A percentile compares a stretch with the other conserved stretches of the same genome.
These are phyloP conservation scores for Rhodotorula sp. DNA, from an alignment of 1,284 basidiomycete genomes.

Conservation along the genomic window DNA sequence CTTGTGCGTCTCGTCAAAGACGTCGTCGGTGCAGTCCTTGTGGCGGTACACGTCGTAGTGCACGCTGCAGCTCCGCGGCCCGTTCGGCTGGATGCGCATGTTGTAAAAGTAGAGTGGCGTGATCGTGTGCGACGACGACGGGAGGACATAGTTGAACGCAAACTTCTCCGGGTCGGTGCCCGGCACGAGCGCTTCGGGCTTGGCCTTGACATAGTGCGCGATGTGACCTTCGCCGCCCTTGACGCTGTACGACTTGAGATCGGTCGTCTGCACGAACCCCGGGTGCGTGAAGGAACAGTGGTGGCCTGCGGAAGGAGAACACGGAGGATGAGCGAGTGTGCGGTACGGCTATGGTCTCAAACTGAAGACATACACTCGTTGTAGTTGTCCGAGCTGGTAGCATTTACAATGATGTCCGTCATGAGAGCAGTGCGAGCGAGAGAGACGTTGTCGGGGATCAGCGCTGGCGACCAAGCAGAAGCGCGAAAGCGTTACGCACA, in stretches of 20 bases:
- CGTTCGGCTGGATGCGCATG: conserved; percentile 5
- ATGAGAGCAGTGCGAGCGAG: too few species aligned
- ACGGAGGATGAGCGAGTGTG: not conserved
- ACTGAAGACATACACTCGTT: not conserved
- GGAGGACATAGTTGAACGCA: conserved; percentile 15
- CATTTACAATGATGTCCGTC: too few species aligned
- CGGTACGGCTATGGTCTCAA: too few species aligned
- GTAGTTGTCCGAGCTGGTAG: conserved; percentile 3
- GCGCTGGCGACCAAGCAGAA: too few species aligned
- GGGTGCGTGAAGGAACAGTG: conserved; percentile 15
- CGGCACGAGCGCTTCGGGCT: conserved; percentile 8
- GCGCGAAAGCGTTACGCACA: not conserved
- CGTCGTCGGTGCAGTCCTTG: conserved; percentile 3
- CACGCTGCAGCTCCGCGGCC: not conserved
- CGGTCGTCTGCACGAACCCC: conserved; percentile 9
- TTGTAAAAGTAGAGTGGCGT: conserved; percentile 11
- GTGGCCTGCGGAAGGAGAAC: not conserved
- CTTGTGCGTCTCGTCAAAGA: conserved; percentile 1
- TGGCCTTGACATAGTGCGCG: conserved; percentile 12
- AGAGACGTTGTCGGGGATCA: too few species aligned
- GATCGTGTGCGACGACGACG: conserved; percentile 4
- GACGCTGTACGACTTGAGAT: conserved; percentile 7
- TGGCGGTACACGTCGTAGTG: conserved; percentile 21
- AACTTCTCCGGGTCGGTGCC: conserved; percentile 13
- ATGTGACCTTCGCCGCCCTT: not conserved